Percentiles rank a stretch among this genome's conserved stretches.
Conservation (phyloP, 352 stramenopile species). For the Phytophthora brassicae region DNA sequence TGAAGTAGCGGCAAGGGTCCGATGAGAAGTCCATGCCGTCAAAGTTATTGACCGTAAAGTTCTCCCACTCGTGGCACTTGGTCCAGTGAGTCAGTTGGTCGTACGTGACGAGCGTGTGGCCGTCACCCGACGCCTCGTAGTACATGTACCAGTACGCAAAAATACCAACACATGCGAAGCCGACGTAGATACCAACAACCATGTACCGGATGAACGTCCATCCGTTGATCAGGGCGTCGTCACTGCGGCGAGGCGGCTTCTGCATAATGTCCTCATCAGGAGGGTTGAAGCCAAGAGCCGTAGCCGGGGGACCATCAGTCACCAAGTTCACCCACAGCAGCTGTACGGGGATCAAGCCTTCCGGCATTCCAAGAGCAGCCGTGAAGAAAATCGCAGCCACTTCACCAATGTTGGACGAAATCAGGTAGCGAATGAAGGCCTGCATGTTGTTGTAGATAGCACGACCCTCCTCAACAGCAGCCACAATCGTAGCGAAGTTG, state of each 20-base stretch:
- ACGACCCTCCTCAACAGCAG: conserved; percentile 83
- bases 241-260: conserved; percentile 91
- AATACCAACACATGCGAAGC: conserved; percentile 89
- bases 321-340: conserved; percentile 99
- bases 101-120: conserved; percentile 90
- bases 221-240: conserved; percentile 97
- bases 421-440: conserved; percentile 99
- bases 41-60: conserved; percentile 93
- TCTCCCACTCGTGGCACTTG: conserved; percentile 89
- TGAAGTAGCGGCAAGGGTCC: conserved; percentile 93
- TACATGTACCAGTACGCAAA: conserved; percentile 96
- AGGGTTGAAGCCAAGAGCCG: conserved; percentile 98
- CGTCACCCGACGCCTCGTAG: conserved; percentile 88
- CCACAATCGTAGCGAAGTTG: conserved; percentile 99
- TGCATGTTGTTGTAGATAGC: conserved; percentile 98
- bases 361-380: conserved; percentile 94
- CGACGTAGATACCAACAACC: conserved; percentile 94
- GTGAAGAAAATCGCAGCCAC: conserved; percentile 99
- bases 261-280: conserved; percentile 98
- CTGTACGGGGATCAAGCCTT: conserved; percentile 98
- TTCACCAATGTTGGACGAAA: conserved; percentile 99
- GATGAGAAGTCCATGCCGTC: conserved; percentile 89
- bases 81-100: conserved; percentile 90
- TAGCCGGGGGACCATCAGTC: conserved; percentile 98
- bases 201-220: conserved; percentile 99